Conservation (phyloP, 768 basidiomycete genomes). For the Daedaleopsis sinensis region DNA sequence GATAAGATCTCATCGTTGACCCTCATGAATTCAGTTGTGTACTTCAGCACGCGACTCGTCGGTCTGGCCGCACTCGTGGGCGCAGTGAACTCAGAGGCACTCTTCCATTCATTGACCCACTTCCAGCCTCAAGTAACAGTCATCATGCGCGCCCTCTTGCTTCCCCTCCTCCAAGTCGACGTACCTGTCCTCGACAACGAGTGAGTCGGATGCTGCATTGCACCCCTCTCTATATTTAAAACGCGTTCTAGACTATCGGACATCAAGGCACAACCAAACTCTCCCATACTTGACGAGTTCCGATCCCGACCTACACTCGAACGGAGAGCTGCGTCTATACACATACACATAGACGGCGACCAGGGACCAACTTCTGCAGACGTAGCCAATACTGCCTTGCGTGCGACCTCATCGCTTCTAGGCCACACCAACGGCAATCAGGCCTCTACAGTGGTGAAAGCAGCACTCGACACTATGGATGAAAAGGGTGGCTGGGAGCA, state of each 20-base stretch:
- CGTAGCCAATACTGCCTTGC: conserved; percentile 73
- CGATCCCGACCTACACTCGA: conserved; percentile 78
- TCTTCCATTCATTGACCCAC: conserved; percentile 72
- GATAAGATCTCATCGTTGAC: neutral
- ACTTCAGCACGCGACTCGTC: conserved; percentile 74
- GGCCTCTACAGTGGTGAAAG: conserved; percentile 70
- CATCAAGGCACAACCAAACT: conserved; percentile 71
- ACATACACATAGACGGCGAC: conserved; percentile 87
- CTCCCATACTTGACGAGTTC: conserved; percentile 84
- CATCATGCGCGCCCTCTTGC: conserved; percentile 73
- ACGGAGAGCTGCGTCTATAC: conserved; percentile 86
- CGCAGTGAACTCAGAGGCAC: conserved; percentile 80
- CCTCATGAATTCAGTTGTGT: neutral
- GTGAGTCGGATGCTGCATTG: conserved; percentile 43
- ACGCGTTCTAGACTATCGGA: conserved; percentile 48
- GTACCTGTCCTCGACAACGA: conserved; percentile 64
- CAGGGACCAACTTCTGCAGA: conserved; percentile 76
- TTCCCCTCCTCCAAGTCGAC: conserved; percentile 66
- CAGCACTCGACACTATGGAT: conserved; percentile 71
- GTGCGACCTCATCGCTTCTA: conserved; percentile 70
- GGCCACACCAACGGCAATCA: conserved; percentile 79
- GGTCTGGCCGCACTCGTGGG: conserved; percentile 83
- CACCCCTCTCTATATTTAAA: neutral
- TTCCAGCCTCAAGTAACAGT: conserved; percentile 72
- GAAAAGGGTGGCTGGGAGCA: conserved; percentile 64